Conservation (phyloP, 2,329 filamentous ascomycete species). For the Endoconidiophora laricicola region DNA sequence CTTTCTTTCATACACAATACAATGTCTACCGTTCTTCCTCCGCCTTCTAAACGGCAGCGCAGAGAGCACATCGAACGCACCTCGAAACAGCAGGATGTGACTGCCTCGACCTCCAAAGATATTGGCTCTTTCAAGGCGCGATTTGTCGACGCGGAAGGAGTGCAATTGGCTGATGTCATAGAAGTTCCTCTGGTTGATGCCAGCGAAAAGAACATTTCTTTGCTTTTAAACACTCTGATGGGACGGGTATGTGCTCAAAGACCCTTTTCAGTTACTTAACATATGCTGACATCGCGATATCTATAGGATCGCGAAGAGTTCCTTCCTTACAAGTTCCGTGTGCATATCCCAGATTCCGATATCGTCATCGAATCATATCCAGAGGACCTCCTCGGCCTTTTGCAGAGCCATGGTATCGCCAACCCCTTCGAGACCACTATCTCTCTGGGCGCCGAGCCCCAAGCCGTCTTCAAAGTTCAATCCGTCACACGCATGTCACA, state of each 20-base stretch:
- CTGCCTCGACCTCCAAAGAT: slow-evolving; percentile 48
- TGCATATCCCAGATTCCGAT: slow-evolving; percentile 38
- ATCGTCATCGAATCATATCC: slow-evolving; percentile 40
- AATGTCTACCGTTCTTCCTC: slow-evolving; percentile 73
- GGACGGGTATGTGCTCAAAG: slow-evolving; percentile 39
- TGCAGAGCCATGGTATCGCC: slow-evolving; percentile 38
- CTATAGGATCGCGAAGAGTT: slow-evolving; percentile 39
- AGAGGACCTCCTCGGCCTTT: slow-evolving; percentile 34
- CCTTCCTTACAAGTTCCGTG: slow-evolving; percentile 44
- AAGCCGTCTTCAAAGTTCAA: slow-evolving; percentile 86
- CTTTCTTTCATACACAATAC: not conserved
- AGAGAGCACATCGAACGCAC: slow-evolving; percentile 56
- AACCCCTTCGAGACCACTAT: slow-evolving; percentile 40
- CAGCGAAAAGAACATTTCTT: slow-evolving; percentile 73
- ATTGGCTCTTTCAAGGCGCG: slow-evolving; percentile 68
- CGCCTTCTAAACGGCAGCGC: slow-evolving; percentile 75
- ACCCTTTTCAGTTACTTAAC: not conserved
- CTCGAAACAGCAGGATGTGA: slow-evolving; percentile 58
- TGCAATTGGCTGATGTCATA: slow-evolving; percentile 53
- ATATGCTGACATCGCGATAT: not conserved
- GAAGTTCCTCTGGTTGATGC: slow-evolving; percentile 71
- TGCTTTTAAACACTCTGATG: slow-evolving; percentile 70
- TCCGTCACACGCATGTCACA: slow-evolving; percentile 81
- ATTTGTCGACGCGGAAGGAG: slow-evolving; percentile 65
- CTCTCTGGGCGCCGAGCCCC: slow-evolving; percentile 50